These are phyloP conservation scores for Globisporangium middletonii DNA, from an alignment of 352 stramenopile genomes.

Conservation along the genomic window DNA sequence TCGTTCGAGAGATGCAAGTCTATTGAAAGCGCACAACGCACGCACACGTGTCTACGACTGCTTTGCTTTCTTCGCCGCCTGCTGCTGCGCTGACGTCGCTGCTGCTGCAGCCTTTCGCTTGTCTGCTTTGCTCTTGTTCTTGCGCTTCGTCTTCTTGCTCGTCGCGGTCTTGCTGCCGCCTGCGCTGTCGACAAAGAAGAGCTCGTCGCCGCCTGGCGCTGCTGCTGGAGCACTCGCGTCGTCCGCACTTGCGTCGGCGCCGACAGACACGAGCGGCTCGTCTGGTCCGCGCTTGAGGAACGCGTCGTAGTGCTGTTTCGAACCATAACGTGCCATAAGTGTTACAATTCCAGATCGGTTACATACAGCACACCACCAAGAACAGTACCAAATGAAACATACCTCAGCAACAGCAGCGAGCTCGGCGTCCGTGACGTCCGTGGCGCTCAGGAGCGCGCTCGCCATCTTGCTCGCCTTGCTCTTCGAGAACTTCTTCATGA, in stretches of 20 bases:
- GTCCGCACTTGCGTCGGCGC: conserved; percentile 2
- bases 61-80: neutral
- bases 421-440: conserved; percentile 31
- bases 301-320: conserved; percentile 33
- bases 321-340: neutral
- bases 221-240: conserved; percentile 4
- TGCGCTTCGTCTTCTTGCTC: conserved; percentile 25
- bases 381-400: conserved; percentile 4
- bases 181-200: conserved; percentile 62
- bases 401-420: conserved; percentile 42
- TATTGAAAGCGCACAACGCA: neutral
- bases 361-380: too few species aligned
- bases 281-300: conserved; percentile 28
- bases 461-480: conserved; percentile 28
- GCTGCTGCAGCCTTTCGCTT: conserved; percentile 1
- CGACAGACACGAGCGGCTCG: conserved; percentile 6
- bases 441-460: conserved; percentile 42
- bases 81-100: neutral
- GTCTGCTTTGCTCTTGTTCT: neutral
- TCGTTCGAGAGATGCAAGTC: neutral
- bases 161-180: conserved; percentile 26
- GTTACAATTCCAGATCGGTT: conserved; percentile 6
- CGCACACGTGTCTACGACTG: neutral
- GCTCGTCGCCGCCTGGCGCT: conserved; percentile 7
- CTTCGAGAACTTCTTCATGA: conserved; percentile 27